A percentile compares a stretch with the other conserved stretches of the same genome.
phyloP scores from a whole-genome alignment of 2,329 filamentous ascomycete species.

The Madurella fahalii region DNA sequence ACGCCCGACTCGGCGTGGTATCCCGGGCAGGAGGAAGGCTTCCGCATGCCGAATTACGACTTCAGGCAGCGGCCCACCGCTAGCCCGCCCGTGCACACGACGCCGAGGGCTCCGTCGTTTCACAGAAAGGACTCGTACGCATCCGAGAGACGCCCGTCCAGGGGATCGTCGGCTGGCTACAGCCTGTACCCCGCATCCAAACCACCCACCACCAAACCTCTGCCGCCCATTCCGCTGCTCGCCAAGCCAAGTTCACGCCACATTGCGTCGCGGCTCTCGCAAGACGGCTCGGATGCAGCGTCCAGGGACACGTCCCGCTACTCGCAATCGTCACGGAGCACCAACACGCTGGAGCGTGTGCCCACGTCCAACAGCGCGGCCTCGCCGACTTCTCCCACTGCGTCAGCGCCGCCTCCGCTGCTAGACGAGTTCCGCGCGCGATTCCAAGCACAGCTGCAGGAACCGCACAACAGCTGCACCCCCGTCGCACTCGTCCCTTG shows the following conservation, averaged over 20 bases:
- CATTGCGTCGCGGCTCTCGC: slow-evolving; percentile 17
- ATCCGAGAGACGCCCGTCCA: slow-evolving; percentile 22
- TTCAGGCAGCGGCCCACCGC: slow-evolving; percentile 1
- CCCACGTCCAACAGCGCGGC: slow-evolving; percentile 14
- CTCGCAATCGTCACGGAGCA: slow-evolving; percentile 19
- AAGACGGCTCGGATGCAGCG: slow-evolving; percentile 17
- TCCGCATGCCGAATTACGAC: slow-evolving; percentile 13
- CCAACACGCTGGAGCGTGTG: slow-evolving; percentile 19
- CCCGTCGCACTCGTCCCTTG: slow-evolving; percentile 20
- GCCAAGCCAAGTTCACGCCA: slow-evolving; percentile 15
- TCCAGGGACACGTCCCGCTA: slow-evolving; percentile 22
- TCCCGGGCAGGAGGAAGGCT: slow-evolving; percentile 12
- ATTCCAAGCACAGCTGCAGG: background rate
- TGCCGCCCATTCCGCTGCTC: slow-evolving; percentile 20
- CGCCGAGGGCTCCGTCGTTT: slow-evolving; percentile 13
- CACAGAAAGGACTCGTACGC: slow-evolving; percentile 20
- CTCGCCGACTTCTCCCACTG: slow-evolving; percentile 1
- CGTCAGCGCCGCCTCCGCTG: background rate
- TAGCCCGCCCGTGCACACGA: slow-evolving; percentile 3
- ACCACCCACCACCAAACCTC: slow-evolving; percentile 18
- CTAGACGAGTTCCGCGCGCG: slow-evolving; percentile 9
- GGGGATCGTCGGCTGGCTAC: slow-evolving; percentile 20
- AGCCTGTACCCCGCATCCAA: slow-evolving; percentile 23
- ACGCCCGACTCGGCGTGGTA: slow-evolving; percentile 14
- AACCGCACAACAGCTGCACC: slow-evolving; percentile 5